Evolutionary conservation across 75 land plant species (phyloP).

Genomic region (Cunninghamia lanceolata): DNA sequence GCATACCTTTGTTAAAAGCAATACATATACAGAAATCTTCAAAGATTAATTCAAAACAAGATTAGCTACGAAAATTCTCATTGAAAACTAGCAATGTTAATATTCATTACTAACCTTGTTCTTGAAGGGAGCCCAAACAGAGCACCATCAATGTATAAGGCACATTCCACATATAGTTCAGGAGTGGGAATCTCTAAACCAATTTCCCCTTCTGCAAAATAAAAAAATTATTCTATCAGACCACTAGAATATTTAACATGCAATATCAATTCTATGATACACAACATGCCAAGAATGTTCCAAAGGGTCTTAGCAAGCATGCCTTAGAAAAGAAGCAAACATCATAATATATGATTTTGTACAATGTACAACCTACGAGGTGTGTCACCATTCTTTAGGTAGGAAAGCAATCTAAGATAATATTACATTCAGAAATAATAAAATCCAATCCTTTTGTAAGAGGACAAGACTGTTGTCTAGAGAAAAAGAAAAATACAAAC

Average conservation of each 20-base stretch:
- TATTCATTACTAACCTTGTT: conserved; percentile 59
- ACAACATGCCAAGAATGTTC: no score
- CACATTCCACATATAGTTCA: conserved; percentile 89
- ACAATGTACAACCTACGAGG: background rate
- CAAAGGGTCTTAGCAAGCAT: background rate
- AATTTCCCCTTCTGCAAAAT: background rate
- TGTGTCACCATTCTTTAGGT: background rate
- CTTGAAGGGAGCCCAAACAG: conserved; percentile 83
- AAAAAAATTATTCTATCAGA: background rate
- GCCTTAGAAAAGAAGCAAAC: background rate
- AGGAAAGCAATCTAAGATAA: background rate
- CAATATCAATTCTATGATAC: background rate
- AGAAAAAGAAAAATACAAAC: no score
- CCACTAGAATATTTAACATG: background rate
- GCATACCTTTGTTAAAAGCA: background rate
- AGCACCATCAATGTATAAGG: conserved; percentile 87
- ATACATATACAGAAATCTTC: background rate
- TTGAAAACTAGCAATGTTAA: background rate
- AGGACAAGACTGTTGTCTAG: background rate
- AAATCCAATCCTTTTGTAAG: background rate
- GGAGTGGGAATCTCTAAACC: conserved; percentile 33
- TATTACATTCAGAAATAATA: background rate
- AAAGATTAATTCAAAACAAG: background rate
- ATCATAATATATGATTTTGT: no score
- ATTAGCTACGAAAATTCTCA: background rate